Evolutionary conservation across 2,329 filamentous ascomycete species (phyloP).

Genomic region (Fusarium clavum): DNA sequence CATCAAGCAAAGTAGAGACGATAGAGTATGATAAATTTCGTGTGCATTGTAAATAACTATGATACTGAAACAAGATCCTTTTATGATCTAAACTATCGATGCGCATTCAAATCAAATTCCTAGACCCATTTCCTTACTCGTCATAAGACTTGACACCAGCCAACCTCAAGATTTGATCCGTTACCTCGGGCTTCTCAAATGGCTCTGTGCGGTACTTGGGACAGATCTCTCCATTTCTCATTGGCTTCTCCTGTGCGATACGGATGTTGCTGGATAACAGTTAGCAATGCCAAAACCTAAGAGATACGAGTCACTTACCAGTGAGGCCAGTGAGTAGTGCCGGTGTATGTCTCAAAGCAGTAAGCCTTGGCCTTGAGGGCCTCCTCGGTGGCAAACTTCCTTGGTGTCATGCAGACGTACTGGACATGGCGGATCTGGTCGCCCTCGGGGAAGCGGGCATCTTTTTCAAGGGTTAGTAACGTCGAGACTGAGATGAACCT

Average conservation of each 20-base stretch:
- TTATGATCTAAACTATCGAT: background rate
- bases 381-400: constrained; percentile 20
- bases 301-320: background rate
- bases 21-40: background rate
- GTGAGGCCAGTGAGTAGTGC: constrained; percentile 14
- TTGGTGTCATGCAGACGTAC: constrained; percentile 23
- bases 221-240: constrained; percentile 38
- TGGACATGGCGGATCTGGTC: constrained; percentile 52
- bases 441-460: constrained; percentile 47
- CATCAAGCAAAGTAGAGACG: background rate
- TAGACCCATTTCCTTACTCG: background rate
- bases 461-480: too few species aligned
- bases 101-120: background rate
- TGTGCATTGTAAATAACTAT: constrained; percentile 1
- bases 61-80: constrained; percentile 3
- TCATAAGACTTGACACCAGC: constrained; percentile 40
- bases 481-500: too few species aligned
- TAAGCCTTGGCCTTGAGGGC: constrained; percentile 2
- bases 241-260: constrained; percentile 37
- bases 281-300: background rate
- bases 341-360: background rate
- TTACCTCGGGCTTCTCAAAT: constrained; percentile 36
- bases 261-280: constrained; percentile 21
- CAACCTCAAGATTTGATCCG: constrained; percentile 31
- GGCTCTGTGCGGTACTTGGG: constrained; percentile 40